Evolutionary conservation across 2,329 filamentous ascomycete species (phyloP).

Genomic region (Thielaviopsis ethacetica): DNA sequence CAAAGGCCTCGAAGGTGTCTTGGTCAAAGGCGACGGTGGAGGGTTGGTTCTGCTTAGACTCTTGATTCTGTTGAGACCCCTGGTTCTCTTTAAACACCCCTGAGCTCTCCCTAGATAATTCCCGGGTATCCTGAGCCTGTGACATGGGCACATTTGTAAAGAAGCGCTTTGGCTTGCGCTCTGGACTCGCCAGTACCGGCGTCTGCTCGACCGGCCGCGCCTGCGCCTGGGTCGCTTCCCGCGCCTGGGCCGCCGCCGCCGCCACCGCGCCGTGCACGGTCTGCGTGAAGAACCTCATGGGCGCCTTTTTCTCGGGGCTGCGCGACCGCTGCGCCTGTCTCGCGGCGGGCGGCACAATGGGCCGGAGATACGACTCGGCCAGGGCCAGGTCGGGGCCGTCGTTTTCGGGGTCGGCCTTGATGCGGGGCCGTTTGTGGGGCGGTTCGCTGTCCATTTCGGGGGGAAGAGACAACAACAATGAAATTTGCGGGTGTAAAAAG

Average conservation of each 20-base stretch:
- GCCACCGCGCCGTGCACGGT: background rate
- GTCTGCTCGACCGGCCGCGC: background rate
- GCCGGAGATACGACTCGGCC: conserved; percentile 7
- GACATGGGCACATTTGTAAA: background rate
- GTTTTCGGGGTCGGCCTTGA: background rate
- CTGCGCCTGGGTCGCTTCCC: background rate
- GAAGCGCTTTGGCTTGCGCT: conserved; percentile 3
- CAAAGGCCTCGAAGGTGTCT: conserved; percentile 39
- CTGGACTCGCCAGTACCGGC: background rate
- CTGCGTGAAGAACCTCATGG: background rate
- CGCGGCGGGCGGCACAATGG: background rate
- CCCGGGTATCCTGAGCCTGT: too few relatives aligned
- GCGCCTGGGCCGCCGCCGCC: background rate
- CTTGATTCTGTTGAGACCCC: too few relatives aligned
- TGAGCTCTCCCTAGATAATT: too few relatives aligned
- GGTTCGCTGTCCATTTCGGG: background rate
- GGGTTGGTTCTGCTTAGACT: too few relatives aligned
- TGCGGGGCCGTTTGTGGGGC: conserved; percentile 3
- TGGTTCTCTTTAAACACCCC: too few relatives aligned
- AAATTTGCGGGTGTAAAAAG: too few relatives aligned
- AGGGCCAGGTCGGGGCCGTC: background rate
- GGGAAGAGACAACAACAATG: too few relatives aligned
- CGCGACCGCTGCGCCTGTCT: background rate
- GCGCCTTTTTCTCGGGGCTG: background rate
- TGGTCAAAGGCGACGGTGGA: conserved; percentile 32